Base-by-base conservation (phyloP, 2,329 filamentous ascomycete genomes). In the Clarireedia homoeocarpa region DNA sequence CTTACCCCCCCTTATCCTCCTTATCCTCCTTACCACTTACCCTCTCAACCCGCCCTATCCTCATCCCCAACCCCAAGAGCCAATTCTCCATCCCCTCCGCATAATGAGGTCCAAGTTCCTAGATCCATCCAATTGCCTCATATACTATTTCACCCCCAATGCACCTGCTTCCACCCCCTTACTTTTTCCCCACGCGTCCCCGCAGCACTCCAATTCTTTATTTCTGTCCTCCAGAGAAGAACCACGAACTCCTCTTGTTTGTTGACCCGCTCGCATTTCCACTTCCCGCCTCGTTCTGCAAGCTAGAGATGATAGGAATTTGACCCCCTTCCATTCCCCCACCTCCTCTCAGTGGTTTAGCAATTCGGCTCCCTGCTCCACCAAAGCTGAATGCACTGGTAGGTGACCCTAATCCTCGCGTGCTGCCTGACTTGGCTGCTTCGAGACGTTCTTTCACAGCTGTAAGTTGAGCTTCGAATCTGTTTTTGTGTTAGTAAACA, bases 361-460 rank as follows among this genome's bases (percentile, higher is more conserved):
- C 84, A 64, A 87, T 87, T 63, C 84, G 77, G 72, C 82, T 85
- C 57, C 83, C 83, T 4, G 78, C 79, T 53, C 74, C 77, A 60
- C 76, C 73, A 65, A 87, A 95, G 73, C 80, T 89, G 71, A 95
- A 92, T 66, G 83, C 83, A 50, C 80, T 55, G 55, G 80, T 77
- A 6, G 82, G 77, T 48, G 84, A 81, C 63, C 83, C 82, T 55
- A 96, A 82, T 53, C 89, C 91, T 62, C 91, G 86, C 10, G 91
- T 96, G 62, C 88, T 94, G 67, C 91, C 90, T 49, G 86, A 83
- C 75, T 97, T 99, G 71, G 91, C 94, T 52, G 90, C 88, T 74
- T 99, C 94, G 63, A 99, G 86, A 61, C 94, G 89, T 72, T 99
- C 94, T 78, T 97, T 99, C 74, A 99, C 94, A 51, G 91, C 91